phyloP scores from a whole-genome alignment of 2,329 filamentous ascomycete species.

The Eutypella sp. region DNA sequence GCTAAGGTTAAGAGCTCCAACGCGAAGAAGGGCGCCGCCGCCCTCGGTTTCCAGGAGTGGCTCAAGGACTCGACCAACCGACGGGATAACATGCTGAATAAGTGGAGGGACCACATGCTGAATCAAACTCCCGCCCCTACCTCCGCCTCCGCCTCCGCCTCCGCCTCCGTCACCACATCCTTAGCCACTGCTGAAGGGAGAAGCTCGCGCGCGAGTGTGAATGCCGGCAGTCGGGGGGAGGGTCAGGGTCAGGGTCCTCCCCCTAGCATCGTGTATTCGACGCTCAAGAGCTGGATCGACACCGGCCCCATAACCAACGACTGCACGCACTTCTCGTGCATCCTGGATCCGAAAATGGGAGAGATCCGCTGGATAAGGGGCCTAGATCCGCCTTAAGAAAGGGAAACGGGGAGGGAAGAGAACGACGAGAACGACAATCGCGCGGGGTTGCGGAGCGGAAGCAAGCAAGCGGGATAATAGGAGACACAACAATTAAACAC shows the following conservation, averaged over 20 bases:
- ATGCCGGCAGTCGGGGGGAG: slow-evolving; percentile 1
- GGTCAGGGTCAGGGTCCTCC: slow-evolving; percentile 3
- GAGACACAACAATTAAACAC: too few relatives aligned
- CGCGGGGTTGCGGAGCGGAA: too few relatives aligned
- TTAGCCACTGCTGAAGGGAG: too few relatives aligned
- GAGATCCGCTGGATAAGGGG: slow-evolving; percentile 38
- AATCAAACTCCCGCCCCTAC: slow-evolving; percentile 6
- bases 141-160: neutral
- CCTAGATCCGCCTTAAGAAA: neutral
- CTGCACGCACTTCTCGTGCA: slow-evolving; percentile 50
- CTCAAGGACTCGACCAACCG: slow-evolving; percentile 28
- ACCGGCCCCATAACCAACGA: slow-evolving; percentile 51
- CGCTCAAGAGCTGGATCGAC: slow-evolving; percentile 42
- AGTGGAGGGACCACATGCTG: slow-evolving; percentile 28
- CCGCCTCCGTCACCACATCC: neutral
- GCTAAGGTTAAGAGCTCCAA: too few relatives aligned
- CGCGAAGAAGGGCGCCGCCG: neutral
- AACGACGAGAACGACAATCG: too few relatives aligned
- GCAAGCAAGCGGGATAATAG: too few relatives aligned
- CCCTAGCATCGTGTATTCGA: slow-evolving; percentile 23
- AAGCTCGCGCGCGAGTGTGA: too few relatives aligned
- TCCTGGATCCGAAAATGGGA: slow-evolving; percentile 51
- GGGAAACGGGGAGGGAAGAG: too few relatives aligned
- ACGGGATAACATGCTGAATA: slow-evolving; percentile 29
- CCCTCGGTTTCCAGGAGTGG: slow-evolving; percentile 18